Conservation (phyloP, 768 basidiomycete genomes). For the Butyriboletus loyo region DNA sequence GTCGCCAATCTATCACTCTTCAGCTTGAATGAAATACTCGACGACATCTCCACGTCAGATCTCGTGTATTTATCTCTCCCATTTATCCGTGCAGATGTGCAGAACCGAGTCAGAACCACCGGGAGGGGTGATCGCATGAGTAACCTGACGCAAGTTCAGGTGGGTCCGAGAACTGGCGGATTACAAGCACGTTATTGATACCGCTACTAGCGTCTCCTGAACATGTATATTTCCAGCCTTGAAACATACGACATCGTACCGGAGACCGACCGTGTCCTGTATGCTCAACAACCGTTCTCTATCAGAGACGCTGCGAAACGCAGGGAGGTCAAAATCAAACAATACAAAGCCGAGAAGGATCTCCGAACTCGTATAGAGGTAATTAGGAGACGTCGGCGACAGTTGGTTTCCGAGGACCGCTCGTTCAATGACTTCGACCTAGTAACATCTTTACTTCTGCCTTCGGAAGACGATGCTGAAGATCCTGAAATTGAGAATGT, state of each 20-base stretch:
- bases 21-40: slow-evolving; percentile 78
- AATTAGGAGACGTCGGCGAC: slow-evolving; percentile 53
- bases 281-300: slow-evolving; percentile 45
- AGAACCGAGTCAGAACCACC: slow-evolving; percentile 53
- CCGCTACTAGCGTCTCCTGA: slow-evolving; percentile 45
- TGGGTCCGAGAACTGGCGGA: slow-evolving; percentile 33
- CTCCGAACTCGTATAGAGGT: slow-evolving; percentile 64
- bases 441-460: slow-evolving; percentile 59
- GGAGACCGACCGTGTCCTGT: slow-evolving; percentile 54
- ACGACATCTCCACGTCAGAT: slow-evolving; percentile 78
- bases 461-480: slow-evolving; percentile 37
- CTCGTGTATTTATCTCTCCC: slow-evolving; percentile 74
- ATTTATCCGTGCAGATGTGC: slow-evolving; percentile 63
- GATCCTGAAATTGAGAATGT: slow-evolving; percentile 63
- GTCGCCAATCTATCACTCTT: slow-evolving; percentile 67
- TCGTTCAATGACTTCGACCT: slow-evolving; percentile 56
- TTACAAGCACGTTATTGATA: slow-evolving; percentile 1
- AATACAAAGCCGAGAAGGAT: slow-evolving; percentile 85
- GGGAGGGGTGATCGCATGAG: slow-evolving; percentile 57
- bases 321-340: slow-evolving; percentile 87
- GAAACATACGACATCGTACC: slow-evolving; percentile 68
- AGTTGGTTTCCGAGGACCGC: slow-evolving; percentile 32
- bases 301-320: slow-evolving; percentile 64
- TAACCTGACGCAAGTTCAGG: slow-evolving; percentile 55
- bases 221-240: slow-evolving; percentile 45